Base-by-base conservation (phyloP, 2,329 filamentous ascomycete genomes). In the Colletotrichum chlorophyti region DNA sequence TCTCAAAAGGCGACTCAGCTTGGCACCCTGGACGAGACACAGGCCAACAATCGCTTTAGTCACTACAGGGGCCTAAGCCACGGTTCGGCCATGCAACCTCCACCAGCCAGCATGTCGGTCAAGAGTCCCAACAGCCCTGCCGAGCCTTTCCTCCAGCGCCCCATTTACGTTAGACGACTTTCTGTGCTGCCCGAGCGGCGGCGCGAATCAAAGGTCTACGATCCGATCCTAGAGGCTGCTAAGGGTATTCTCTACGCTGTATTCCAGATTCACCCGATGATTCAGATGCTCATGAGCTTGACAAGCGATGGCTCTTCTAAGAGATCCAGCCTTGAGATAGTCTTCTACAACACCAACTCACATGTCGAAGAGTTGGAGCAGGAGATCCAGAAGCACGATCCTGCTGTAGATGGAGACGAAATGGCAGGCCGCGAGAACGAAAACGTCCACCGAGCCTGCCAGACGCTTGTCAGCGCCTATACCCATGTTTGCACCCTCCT, bases 171-270 rank as follows among this genome's bases (percentile, higher is more conserved):
- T 21, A 80, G 86, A 24, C 79, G 86, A 27, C 76, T 89, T 11
- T 88, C 86, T 1, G 80, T 88, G 19, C 74, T 89, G 23, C 86
- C 86, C 1, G 84, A 89, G 68, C 79, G 86, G 34, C 80, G 84
- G 51, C 81, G 85, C 46, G 84, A 88, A 66, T 88, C 85, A 6
- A 84, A 80, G 65, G 72, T 83, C 5, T 81, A 79, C 60, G 85
- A 89, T 64, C 84, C 85, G 1, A 78, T 88, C 3, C 74, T 88
- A 26, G 86, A 89, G 66, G 82, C 83, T 12, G 86, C 86, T 26
- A 88, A 88, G 67, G 86, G 86, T 24, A 84, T 89, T 21, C 76
- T 89, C 3, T 89, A 88, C 68, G 85, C 86, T 4, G 80, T 89
- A 26, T 89, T 88, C 62, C 85, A 88, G 68, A 85, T 89, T 23